phyloP scores from a whole-genome alignment of 257 asterid species.

The Mitragyna speciosa region DNA sequence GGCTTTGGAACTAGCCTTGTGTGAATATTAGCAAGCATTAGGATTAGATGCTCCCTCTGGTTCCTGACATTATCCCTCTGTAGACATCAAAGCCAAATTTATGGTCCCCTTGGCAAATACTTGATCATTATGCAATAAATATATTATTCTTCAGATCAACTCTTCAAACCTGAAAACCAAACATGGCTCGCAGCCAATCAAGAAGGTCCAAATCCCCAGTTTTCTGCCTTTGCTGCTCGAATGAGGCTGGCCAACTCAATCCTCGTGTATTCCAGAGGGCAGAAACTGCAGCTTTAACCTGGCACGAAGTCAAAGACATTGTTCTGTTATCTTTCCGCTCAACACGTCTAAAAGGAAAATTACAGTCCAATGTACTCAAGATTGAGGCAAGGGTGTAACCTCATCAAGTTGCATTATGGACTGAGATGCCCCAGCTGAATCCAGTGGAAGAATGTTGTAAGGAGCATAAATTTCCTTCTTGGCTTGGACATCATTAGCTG shows the following conservation, averaged over 20 bases:
- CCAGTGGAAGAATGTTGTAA: conserved; percentile 91
- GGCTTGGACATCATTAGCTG: conserved; percentile 96
- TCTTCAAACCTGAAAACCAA: conserved; percentile 87
- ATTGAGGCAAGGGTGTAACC: conserved; percentile 39
- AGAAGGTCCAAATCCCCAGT: conserved; percentile 88
- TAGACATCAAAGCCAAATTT: conserved; percentile 24
- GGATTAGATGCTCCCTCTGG: conserved; percentile 86
- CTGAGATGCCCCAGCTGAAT: conserved; percentile 90
- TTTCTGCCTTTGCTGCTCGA: conserved; percentile 81
- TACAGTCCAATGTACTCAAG: not conserved
- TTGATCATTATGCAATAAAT: conserved; percentile 8
- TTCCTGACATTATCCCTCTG: conserved; percentile 97
- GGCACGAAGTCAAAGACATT: conserved; percentile 16
- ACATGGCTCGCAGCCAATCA: conserved; percentile 98
- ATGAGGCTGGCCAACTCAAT: conserved; percentile 75
- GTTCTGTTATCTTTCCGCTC: conserved; percentile 12
- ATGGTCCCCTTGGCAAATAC: conserved; percentile 22
- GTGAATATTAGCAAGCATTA: conserved; percentile 87
- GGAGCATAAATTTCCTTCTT: conserved; percentile 93
- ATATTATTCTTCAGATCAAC: conserved; percentile 25
- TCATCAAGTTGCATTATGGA: conserved; percentile 99
- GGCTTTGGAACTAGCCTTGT: conserved; percentile 88
- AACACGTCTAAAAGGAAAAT: conserved; percentile 3
- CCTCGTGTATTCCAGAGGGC: conserved; percentile 71
- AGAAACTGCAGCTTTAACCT: conserved; percentile 91